phyloP scores from a whole-genome alignment of 352 stramenopile genomes.

The Globisporangium mamillatum region DNA sequence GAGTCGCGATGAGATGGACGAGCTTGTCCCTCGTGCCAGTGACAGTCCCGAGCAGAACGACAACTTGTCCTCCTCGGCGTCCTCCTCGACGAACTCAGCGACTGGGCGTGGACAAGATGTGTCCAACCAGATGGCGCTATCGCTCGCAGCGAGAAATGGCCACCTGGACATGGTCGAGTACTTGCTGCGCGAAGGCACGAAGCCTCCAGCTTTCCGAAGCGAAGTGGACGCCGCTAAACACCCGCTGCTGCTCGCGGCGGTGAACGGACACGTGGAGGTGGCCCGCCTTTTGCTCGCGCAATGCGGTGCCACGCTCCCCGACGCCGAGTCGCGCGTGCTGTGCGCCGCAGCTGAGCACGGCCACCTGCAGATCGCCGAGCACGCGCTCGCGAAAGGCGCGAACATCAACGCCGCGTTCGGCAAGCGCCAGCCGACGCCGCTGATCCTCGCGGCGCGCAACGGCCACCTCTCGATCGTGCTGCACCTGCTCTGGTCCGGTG shows the following conservation, averaged over 20 bases:
- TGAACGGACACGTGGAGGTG: slow-evolving; percentile 42
- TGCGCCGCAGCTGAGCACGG: slow-evolving; percentile 45
- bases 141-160: slow-evolving; percentile 47
- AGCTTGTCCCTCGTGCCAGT: not conserved
- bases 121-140: slow-evolving; percentile 37
- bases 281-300: slow-evolving; percentile 41
- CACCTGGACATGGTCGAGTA: slow-evolving; percentile 56
- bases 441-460: slow-evolving; percentile 48
- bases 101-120: not conserved
- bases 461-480: slow-evolving; percentile 46
- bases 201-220: slow-evolving; percentile 4
- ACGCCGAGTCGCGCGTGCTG: slow-evolving; percentile 39
- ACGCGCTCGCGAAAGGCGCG: slow-evolving; percentile 38
- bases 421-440: slow-evolving; percentile 32
- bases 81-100: slow-evolving; percentile 9
- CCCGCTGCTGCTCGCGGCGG: slow-evolving; percentile 41
- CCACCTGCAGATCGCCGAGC: slow-evolving; percentile 52
- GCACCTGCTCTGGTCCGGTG: slow-evolving; percentile 45
- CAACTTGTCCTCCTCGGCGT: not conserved
- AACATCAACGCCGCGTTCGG: slow-evolving; percentile 32
- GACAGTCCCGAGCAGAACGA: not conserved
- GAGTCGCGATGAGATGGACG: not conserved
- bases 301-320: slow-evolving; percentile 31
- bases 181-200: slow-evolving; percentile 22
- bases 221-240: slow-evolving; percentile 24